Percentiles rank a stretch among this genome's conserved stretches.
These are phyloP conservation scores for Maudiozyma bulderi DNA, from an alignment of 805 yeast species.

Conservation along the genomic window DNA sequence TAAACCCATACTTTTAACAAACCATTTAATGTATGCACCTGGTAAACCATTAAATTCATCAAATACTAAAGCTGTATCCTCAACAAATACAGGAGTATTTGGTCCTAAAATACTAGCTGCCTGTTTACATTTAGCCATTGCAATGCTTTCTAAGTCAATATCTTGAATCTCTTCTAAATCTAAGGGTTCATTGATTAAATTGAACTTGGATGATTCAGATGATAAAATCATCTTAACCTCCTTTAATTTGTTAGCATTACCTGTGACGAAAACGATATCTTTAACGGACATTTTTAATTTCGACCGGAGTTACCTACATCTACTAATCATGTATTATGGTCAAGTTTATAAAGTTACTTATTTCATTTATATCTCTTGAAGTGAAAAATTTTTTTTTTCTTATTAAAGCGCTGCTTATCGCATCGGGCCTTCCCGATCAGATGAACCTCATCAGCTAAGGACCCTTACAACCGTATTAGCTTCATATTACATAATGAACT, in stretches of 20 bases:
- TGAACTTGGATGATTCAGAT: conserved; percentile 11
- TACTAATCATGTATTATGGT: too few species aligned
- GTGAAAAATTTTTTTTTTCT: too few species aligned
- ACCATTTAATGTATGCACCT: conserved; percentile 96
- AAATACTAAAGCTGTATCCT: conserved; percentile 87
- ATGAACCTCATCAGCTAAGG: too few species aligned
- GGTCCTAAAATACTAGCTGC: conserved; percentile 53
- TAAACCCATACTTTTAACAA: conserved; percentile 63
- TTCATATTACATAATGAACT: too few species aligned
- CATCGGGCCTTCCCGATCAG: too few species aligned
- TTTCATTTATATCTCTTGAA: too few species aligned
- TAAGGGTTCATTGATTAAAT: conserved; percentile 50
- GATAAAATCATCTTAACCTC: conserved; percentile 71
- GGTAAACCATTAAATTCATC: conserved; percentile 77
- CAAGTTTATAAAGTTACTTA: too few species aligned
- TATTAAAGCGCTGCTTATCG: too few species aligned
- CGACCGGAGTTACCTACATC: too few species aligned
- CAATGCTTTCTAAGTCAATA: conserved; percentile 63
- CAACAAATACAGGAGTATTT: conserved; percentile 80
- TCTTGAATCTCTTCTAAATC: conserved; percentile 93
- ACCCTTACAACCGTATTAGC: too few species aligned
- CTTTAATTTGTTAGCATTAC: conserved; percentile 76
- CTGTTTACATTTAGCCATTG: conserved; percentile 60
- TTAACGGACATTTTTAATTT: neutral
- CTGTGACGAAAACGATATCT: conserved; percentile 66